These are phyloP conservation scores for Saprolegnia diclina DNA, from an alignment of 352 stramenopile species.

Conservation along the genomic window DNA sequence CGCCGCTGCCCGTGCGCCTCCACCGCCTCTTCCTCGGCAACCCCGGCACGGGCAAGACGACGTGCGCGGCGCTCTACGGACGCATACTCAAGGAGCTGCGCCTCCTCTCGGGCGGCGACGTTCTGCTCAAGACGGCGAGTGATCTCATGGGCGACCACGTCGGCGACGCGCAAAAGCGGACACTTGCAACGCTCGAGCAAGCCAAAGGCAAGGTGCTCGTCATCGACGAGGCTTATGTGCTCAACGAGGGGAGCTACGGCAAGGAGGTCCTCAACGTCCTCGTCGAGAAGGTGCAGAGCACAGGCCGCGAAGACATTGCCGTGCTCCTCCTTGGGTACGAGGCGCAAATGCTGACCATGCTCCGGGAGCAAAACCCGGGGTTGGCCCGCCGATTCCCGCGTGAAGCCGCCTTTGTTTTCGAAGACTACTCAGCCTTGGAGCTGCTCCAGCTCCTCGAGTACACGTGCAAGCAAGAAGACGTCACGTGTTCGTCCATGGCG, in stretches of 20 bases:
- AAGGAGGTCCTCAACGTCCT: constrained; percentile 83
- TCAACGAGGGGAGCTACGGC: constrained; percentile 62
- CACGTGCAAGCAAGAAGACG: constrained; percentile 38
- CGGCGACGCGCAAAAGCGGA: constrained; percentile 86
- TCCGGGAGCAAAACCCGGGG: constrained; percentile 84
- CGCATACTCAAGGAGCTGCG: constrained; percentile 81
- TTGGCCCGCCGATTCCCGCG: constrained; percentile 79
- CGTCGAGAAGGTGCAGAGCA: constrained; percentile 88
- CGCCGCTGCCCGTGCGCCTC: constrained; percentile 55
- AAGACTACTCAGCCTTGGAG: constrained; percentile 87
- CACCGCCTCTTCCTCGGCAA: constrained; percentile 90
- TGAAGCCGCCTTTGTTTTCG: constrained; percentile 88
- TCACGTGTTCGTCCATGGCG: constrained; percentile 28
- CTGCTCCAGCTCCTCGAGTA: constrained; percentile 67
- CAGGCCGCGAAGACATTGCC: constrained; percentile 84
- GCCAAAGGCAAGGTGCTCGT: constrained; percentile 87
- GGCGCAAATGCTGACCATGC: constrained; percentile 87
- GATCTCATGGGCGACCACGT: constrained; percentile 82
- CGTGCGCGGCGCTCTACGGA: constrained; percentile 83
- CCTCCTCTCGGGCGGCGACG: constrained; percentile 86
- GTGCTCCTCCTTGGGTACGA: constrained; percentile 90
- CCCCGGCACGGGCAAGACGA: constrained; percentile 91
- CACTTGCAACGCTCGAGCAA: constrained; percentile 67
- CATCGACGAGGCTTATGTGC: constrained; percentile 92
- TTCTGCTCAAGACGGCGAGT: constrained; percentile 80